Percentiles rank a stretch among this genome's conserved stretches.
Evolutionary conservation across 495 filamentous ascomycete genomes (phyloP).

Genomic region (Ramalina peruviana): DNA sequence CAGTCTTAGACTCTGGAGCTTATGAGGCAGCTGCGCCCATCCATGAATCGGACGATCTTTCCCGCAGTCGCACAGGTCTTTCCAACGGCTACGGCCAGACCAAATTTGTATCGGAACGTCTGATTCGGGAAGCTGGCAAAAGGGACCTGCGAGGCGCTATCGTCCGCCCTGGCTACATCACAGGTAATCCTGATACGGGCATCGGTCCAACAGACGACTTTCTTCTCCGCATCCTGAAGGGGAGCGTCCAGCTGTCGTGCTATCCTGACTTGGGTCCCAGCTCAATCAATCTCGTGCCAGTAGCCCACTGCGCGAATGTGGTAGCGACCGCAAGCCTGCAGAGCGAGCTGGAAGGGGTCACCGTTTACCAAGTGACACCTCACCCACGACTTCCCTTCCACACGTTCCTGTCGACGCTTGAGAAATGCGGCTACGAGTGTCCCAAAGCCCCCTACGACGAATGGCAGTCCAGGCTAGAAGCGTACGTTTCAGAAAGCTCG

Average conservation of each 20-base stretch:
- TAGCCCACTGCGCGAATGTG: conserved; percentile 67
- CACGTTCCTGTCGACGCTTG: conserved; percentile 56
- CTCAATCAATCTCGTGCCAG: conserved; percentile 83
- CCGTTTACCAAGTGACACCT: conserved; percentile 64
- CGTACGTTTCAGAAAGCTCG: conserved; percentile 47
- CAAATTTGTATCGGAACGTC: conserved; percentile 74
- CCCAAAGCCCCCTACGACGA: conserved; percentile 35
- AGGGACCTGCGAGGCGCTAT: conserved; percentile 64
- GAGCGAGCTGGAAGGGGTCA: conserved; percentile 25
- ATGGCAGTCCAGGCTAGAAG: conserved; percentile 39
- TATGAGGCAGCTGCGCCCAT: conserved; percentile 36
- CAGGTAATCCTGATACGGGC: conserved; percentile 38
- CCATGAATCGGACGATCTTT: conserved; percentile 47
- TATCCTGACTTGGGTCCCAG: conserved; percentile 63
- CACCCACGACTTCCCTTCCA: conserved; percentile 71
- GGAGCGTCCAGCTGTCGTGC: conserved; percentile 62
- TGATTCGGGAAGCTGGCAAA: conserved; percentile 66
- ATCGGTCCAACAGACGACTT: conserved; percentile 63
- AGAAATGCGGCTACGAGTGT: conserved; percentile 64
- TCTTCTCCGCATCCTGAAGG: conserved; percentile 77
- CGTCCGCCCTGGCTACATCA: conserved; percentile 75
- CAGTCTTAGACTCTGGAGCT: conserved; percentile 65
- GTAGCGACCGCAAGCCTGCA: conserved; percentile 60
- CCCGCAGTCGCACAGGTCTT: conserved; percentile 48
- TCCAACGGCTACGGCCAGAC: conserved; percentile 83